Evolutionary conservation across 2,329 filamentous ascomycete genomes (phyloP).

Genomic region (Beauveria brongniartii): DNA sequence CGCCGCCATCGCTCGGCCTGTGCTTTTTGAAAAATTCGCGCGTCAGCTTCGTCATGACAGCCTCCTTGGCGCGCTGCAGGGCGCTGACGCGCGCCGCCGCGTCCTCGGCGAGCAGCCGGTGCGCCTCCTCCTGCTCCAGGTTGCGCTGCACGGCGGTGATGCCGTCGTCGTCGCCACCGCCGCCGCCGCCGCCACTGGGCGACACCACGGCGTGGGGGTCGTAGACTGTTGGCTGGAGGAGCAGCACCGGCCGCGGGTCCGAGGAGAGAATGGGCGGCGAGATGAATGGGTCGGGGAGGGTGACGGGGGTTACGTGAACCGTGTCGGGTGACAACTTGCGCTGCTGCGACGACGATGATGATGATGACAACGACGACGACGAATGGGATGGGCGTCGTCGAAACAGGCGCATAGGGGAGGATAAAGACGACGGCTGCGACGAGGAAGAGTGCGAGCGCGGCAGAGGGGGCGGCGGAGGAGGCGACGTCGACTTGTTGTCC

Average conservation of each 20-base stretch:
- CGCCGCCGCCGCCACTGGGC: conserved; percentile 6
- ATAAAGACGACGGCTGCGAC: conserved; percentile 12
- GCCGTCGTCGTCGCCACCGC: conserved; percentile 28
- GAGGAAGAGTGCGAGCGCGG: conserved; percentile 9
- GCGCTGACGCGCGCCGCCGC: conserved; percentile 45
- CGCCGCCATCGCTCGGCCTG: conserved; percentile 14
- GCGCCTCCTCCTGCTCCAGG: conserved; percentile 46
- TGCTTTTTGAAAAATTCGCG: conserved; percentile 38
- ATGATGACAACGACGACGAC: not conserved
- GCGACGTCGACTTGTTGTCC: conserved; percentile 14
- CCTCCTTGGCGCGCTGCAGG: conserved; percentile 50
- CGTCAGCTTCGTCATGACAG: conserved; percentile 50
- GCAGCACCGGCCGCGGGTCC: conserved; percentile 43
- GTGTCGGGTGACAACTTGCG: conserved; percentile 19
- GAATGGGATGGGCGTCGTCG: not conserved
- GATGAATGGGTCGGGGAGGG: conserved; percentile 31
- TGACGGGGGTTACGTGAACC: conserved; percentile 18
- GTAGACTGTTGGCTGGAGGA: conserved; percentile 52
- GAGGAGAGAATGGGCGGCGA: conserved; percentile 41
- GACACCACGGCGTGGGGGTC: conserved; percentile 29
- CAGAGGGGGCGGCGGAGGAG: conserved; percentile 11
- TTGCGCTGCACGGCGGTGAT: conserved; percentile 52
- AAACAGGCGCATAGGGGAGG: conserved; percentile 11
- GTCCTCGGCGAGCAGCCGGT: conserved; percentile 50
- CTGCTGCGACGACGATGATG: conserved; percentile 6